Evolutionary conservation across 1,284 basidiomycete genomes (phyloP), one percentile per base, ranked within the genome.

Genomic region (Fomitopsis palustris): DNA sequence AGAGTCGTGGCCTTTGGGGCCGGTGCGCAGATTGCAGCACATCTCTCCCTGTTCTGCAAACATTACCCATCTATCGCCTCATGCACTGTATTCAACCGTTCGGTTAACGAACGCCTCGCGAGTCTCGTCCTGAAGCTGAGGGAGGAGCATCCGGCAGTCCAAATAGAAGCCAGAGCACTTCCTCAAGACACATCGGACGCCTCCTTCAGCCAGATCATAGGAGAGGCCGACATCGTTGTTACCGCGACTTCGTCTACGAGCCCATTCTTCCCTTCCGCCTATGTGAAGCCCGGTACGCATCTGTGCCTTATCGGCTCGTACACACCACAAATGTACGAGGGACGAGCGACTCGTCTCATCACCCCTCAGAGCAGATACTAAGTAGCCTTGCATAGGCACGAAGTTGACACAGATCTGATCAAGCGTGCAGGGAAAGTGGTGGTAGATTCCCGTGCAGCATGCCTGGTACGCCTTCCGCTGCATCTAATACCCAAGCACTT

Each of bases 241-340:
- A 88, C 89, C n/a, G 90, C 91, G 1, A 96, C 93, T 0, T 83
- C 91, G 0, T 88, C 92, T 7, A 84, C 81, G 0, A 64, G 61
- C 3, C 86, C 93, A 0, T 81, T 95, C 7, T 94, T 95, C 67
- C 80, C 83, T 2, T 81, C 85, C 0, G 67, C 75, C 0, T 86
- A 81, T 78, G 82, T 90, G 16, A 77, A 78, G 8, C 67, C 79
- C 0, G 86, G 87, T 0, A 80, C 90, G 0, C 90, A 93, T 65
- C 66, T 95, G 42, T 85, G 92, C 61, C 75, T 95, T 2, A 83
- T 94, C 35, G 92, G 93, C n/a, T 92, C 89, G 57, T 95, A 92
- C 69, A 94, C 81, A 33, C 88, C 89, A 0, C 68, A 75, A 16
- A 96, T 95, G 93, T 72, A 25, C 58, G 69, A 33, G 19, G 17